A percentile compares a stretch with the other conserved stretches of the same genome.
Conservation (phyloP, 768 basidiomycete genomes). For the Lenzites betulinus region DNA sequence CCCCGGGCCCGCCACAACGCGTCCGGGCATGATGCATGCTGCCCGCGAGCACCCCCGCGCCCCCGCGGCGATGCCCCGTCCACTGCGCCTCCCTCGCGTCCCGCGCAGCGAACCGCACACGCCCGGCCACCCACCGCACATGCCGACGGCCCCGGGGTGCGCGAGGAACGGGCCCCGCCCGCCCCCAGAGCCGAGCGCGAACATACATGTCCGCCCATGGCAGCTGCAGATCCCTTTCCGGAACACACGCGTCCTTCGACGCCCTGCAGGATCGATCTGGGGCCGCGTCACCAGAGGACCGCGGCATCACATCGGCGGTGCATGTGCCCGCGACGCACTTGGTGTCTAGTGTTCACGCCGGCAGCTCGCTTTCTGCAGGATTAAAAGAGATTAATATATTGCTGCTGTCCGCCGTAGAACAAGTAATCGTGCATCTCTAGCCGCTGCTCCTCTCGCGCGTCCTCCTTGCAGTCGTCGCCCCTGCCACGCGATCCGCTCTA, state of each 20-base stretch:
- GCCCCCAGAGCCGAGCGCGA: neutral
- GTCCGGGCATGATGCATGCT: neutral
- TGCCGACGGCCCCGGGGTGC: slow-evolving; percentile 3
- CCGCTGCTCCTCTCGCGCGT: neutral
- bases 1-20: slow-evolving; percentile 10
- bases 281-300: neutral
- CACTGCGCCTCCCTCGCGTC: neutral
- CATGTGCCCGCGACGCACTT: neutral
- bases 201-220: neutral
- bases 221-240: slow-evolving; percentile 1
- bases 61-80: slow-evolving; percentile 9
- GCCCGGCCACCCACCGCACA: neutral
- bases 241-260: neutral
- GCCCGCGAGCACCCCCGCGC: neutral
- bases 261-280: neutral
- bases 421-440: slow-evolving; percentile 2
- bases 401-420: neutral
- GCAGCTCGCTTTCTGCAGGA: neutral
- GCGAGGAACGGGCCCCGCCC: neutral
- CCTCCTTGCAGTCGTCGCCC: neutral
- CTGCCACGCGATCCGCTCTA: neutral
- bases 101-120: neutral
- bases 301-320: slow-evolving; percentile 9
- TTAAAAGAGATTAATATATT: slow-evolving; percentile 17
- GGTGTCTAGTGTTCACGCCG: neutral